phyloP scores from a whole-genome alignment of 1,284 basidiomycete species.

The Ganoderma lingzhi region DNA sequence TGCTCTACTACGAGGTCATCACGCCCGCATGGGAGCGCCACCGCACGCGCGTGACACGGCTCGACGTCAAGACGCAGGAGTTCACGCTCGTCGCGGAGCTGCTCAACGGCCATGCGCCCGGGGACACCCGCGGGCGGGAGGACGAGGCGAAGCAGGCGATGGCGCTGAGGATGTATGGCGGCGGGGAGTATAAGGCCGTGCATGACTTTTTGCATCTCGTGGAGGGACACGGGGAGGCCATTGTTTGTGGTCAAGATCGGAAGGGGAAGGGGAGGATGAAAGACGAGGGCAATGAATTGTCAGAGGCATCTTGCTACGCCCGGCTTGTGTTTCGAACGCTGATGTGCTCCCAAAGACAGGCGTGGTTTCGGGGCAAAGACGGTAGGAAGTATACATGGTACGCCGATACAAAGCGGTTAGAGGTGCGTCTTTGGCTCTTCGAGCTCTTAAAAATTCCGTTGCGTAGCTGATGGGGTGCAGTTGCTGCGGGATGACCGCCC shows the following conservation, averaged over 20 bases:
- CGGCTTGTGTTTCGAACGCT: background rate
- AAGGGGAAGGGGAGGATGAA: slow-evolving; percentile 15
- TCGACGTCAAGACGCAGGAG: slow-evolving; percentile 43
- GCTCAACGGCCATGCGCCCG: slow-evolving; percentile 40
- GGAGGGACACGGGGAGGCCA: background rate
- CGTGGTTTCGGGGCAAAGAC: slow-evolving; percentile 44
- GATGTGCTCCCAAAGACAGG: slow-evolving; percentile 30
- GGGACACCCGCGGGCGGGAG: slow-evolving; percentile 11
- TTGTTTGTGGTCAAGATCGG: background rate
- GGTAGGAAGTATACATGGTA: slow-evolving; percentile 45
- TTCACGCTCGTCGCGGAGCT: slow-evolving; percentile 47
- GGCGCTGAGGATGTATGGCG: slow-evolving; percentile 41
- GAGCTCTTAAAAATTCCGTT: no score
- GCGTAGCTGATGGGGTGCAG: slow-evolving; percentile 28
- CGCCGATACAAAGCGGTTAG: slow-evolving; percentile 37
- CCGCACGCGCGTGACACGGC: slow-evolving; percentile 46
- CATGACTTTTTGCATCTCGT: slow-evolving; percentile 41
- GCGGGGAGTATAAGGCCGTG: slow-evolving; percentile 37
- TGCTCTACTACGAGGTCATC: slow-evolving; percentile 51
- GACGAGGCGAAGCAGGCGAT: slow-evolving; percentile 37
- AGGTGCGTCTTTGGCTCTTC: slow-evolving; percentile 34
- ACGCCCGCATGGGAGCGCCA: slow-evolving; percentile 51
- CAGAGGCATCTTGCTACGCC: background rate
- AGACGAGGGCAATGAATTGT: slow-evolving; percentile 20
- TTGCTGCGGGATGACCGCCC: slow-evolving; percentile 41